Evolutionary conservation across 306 rosid species (phyloP), one percentile per base, ranked within the genome.

Genomic region (Medicago lupulina): DNA sequence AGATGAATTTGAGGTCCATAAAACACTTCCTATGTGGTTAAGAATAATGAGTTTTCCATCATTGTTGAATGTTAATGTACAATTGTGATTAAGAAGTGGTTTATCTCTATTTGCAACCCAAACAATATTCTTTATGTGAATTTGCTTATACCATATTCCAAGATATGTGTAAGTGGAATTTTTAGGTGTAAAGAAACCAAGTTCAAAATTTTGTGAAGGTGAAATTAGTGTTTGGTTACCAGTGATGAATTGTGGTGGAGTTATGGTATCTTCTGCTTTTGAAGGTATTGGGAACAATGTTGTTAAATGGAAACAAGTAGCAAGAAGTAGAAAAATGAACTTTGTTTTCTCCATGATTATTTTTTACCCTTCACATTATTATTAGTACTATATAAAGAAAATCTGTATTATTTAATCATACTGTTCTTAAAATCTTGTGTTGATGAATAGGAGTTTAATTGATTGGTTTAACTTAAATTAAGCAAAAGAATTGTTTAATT

Each of bases 51-150:
- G 86, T 6, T 67, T 80, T 60, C 88, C 88, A 47, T 80, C 81
- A 13, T 76, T 14, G 19, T 21, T 78, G 64, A 87, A 74, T 43
- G 51, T 63, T 58, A 87, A 76, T 38, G 46, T 49, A 9, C 80
- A 82, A 60, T 47, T 44, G 39, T 77, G 43, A 55, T 62, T n/a
- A 31, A 17, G 44, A 6, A 82, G 61, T 23, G 91, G 88, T 18
- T 49, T 77, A 14, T 82, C 81, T 80, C 81, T 80, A 73, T 85
- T 85, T 71, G 91, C 91, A 21, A 87, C 88, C 91, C 91, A 85
- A 54, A 87, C 76, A 40, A 71, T 54, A 28, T 73, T 36, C 9
- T 67, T 14, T 3, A 70, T 54, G 12, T 78, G 84, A 69, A 82
- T 51, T 13, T 46, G n/a, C 57, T 80, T 73, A 63, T 87, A 87